phyloP scores from a whole-genome alignment of 371 early-diverging fungal species.

The Amoeboaphelidium protococcarum region DNA sequence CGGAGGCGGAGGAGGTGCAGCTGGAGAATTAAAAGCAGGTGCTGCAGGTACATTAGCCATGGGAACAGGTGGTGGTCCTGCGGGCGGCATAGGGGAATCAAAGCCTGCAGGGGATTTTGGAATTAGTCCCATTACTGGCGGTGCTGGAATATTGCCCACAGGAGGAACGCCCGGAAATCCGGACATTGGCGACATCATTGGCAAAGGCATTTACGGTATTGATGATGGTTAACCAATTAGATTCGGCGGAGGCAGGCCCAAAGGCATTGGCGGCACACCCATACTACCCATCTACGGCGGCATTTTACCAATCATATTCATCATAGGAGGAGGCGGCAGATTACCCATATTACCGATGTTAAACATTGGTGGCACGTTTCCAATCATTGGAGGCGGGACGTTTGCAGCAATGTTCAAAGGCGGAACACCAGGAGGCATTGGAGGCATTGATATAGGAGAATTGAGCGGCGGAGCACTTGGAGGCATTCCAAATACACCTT shows the following conservation, averaged over 20 bases:
- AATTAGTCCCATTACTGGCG: background rate
- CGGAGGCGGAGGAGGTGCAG: background rate
- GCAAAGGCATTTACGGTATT: background rate
- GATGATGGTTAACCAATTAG: no score
- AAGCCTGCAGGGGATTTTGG: background rate
- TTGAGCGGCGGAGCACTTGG: background rate
- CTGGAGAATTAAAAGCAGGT: background rate
- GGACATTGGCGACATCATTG: background rate
- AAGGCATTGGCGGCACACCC: no score
- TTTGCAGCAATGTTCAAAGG: no score
- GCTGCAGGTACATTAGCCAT: background rate
- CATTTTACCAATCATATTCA: no score
- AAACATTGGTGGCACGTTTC: no score
- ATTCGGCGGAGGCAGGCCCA: no score
- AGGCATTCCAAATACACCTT: background rate
- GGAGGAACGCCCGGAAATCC: background rate
- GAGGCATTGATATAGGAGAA: background rate
- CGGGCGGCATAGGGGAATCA: background rate
- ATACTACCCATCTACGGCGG: no score
- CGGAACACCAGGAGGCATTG: background rate
- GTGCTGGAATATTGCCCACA: background rate
- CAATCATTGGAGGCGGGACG: no score
- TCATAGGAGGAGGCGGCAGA: no score
- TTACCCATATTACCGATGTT: no score
- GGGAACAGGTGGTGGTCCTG: background rate